Conservation (phyloP, 768 basidiomycete genomes). For the Naganishia randhawae region DNA sequence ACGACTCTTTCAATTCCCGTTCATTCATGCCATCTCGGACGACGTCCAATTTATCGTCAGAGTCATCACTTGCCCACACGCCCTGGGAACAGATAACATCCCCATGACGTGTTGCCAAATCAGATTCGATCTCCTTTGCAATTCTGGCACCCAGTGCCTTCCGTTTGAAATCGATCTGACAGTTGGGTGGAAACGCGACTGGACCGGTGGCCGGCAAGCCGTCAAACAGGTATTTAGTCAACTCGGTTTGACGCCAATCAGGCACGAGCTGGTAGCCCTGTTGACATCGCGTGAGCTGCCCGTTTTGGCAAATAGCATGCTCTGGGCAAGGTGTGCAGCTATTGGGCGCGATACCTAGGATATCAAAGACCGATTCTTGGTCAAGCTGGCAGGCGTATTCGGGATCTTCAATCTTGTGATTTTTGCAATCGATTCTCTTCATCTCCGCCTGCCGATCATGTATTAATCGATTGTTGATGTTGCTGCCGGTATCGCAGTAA, state of each 20-base stretch:
- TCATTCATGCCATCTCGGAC: constrained; percentile 22
- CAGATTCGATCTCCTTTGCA: constrained; percentile 41
- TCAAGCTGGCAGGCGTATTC: constrained; percentile 17
- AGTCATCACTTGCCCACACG: constrained; percentile 35
- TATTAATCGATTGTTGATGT: constrained; percentile 37
- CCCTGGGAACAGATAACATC: constrained; percentile 46
- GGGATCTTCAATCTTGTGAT: constrained; percentile 27
- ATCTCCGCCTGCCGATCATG: constrained; percentile 33
- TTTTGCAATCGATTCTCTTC: constrained; percentile 23
- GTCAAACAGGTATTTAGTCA: constrained; percentile 28
- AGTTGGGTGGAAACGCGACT: constrained; percentile 46
- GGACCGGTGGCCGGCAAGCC: constrained; percentile 45
- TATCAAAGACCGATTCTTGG: constrained; percentile 40
- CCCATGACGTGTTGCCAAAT: constrained; percentile 45
- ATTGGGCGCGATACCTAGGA: constrained; percentile 40
- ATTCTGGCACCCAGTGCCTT: constrained; percentile 46
- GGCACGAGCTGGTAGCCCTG: constrained; percentile 48
- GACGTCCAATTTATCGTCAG: constrained; percentile 12
- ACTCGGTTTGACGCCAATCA: constrained; percentile 28
- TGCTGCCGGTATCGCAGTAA: constrained; percentile 49
- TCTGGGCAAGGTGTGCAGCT: constrained; percentile 51
- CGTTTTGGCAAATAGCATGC: constrained; percentile 49
- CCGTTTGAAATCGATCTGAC: constrained; percentile 52
- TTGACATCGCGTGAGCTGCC: constrained; percentile 46
- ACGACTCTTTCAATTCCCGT: constrained; percentile 20